Base-by-base conservation (phyloP, 2,329 filamentous ascomycete species). In the Ceratocystis albifundus region DNA sequence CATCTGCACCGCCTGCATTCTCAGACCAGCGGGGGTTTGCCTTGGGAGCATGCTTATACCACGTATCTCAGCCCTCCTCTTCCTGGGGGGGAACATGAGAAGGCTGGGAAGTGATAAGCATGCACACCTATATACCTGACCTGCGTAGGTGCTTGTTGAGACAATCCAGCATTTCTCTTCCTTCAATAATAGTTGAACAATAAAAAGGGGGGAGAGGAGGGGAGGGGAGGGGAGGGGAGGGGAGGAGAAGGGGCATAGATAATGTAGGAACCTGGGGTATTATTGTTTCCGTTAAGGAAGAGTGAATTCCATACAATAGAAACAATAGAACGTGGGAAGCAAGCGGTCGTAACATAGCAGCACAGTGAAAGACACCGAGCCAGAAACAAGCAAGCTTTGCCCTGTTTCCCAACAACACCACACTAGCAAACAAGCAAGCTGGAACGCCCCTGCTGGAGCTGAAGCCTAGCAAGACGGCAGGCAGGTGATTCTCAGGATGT, bases 1-100 rank as follows among this genome's bases (percentile, higher is more conserved):
- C 53, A 30, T 25, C 53, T 30, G 25, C 53, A 57, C 53, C 53
- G 32, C 53, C 53, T 57, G 53, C 53, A 57, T 57, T 30, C 53
- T 57, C 25, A 57, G 15, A 17, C 32, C 17, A 32, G 53, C 25
- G 25, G 30, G 53, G 53, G 17, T 10, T 32, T 32, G 2, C 25
- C 3, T 57, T 17, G 4, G 20, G 15, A 17, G 4, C 17, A 30
- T 57, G 25, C 53, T 12, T 17, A 30, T 10, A n/a, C 22, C 53
- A 57, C 22, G 53, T 32, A 57, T 57, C 12, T 57, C 53, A 28
- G 6, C n/a, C 28, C 15, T 57, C 28, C 30, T 57, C 17, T 53
- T 57, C 30, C 5, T 3, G 12, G 48, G 10, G n/a, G 3, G n/a
- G n/a, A n/a, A n/a, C 17, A 50, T 20, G 36, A 12, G 22, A 50